phyloP scores from a whole-genome alignment of 352 stramenopile species.

The Phytopythium litorale region DNA sequence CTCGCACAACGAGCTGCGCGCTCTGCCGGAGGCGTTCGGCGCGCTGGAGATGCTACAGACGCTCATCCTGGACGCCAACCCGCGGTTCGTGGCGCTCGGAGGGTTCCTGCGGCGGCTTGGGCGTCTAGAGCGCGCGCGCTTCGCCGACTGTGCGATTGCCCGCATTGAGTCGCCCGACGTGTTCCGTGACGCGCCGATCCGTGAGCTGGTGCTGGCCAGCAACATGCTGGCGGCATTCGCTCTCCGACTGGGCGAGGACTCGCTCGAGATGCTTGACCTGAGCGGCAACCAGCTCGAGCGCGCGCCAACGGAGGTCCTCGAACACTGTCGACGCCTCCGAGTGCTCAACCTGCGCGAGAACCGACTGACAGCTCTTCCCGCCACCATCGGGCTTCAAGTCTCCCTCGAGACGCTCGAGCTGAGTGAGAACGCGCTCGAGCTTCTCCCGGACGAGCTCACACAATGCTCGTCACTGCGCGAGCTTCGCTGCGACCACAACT shows the following conservation, averaged over 20 bases:
- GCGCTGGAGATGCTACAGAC: conserved; percentile 18
- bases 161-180: conserved; percentile 42
- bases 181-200: conserved; percentile 37
- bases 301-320: conserved; percentile 39
- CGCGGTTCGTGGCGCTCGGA: conserved; percentile 28
- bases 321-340: conserved; percentile 31
- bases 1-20: conserved; percentile 36
- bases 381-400: conserved; percentile 28
- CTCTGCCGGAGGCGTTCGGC: conserved; percentile 38
- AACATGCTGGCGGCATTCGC: conserved; percentile 48
- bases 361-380: conserved; percentile 31
- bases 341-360: conserved; percentile 50
- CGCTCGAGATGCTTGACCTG: conserved; percentile 36
- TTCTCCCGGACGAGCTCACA: conserved; percentile 36
- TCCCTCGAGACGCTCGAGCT: conserved; percentile 38
- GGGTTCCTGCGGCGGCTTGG: conserved; percentile 32
- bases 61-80: conserved; percentile 43
- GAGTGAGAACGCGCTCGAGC: conserved; percentile 33
- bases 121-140: conserved; percentile 26
- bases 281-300: conserved; percentile 26
- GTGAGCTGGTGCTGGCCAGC: conserved; percentile 26
- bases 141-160: conserved; percentile 34
- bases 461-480: conserved; percentile 29
- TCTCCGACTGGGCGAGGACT: conserved; percentile 37
- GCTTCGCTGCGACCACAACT: conserved; percentile 36